phyloP scores from a whole-genome alignment of 768 basidiomycete genomes.

The Paxillus ammoniavirescens region DNA sequence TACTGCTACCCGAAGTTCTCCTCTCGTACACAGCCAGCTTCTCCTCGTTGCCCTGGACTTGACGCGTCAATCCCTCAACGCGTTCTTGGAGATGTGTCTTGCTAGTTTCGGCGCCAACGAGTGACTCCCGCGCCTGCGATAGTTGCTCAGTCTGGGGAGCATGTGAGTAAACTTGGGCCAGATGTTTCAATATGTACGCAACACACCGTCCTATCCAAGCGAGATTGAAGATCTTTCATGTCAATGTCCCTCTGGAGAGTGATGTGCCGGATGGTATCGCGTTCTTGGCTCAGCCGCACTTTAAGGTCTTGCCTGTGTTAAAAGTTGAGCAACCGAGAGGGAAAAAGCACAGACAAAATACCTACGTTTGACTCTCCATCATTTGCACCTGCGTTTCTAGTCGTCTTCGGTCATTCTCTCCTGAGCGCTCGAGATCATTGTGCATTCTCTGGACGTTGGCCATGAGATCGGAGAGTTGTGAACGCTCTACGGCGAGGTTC shows the following conservation, averaged over 20 bases:
- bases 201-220: slow-evolving; percentile 70
- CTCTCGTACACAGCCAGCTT: slow-evolving; percentile 88
- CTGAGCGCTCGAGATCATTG: slow-evolving; percentile 78
- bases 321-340: background rate
- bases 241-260: slow-evolving; percentile 81
- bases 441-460: slow-evolving; percentile 89
- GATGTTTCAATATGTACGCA: background rate
- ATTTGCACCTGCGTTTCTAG: slow-evolving; percentile 78
- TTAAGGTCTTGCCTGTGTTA: slow-evolving; percentile 67
- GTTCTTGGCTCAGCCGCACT: slow-evolving; percentile 67
- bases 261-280: slow-evolving; percentile 71
- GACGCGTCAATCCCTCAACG: slow-evolving; percentile 41
- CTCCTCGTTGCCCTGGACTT: slow-evolving; percentile 75
- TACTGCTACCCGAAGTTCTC: slow-evolving; percentile 37
- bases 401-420: slow-evolving; percentile 78
- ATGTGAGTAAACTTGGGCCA: slow-evolving; percentile 9
- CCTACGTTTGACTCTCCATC: slow-evolving; percentile 77
- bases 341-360: slow-evolving; percentile 2
- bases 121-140: slow-evolving; percentile 64
- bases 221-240: slow-evolving; percentile 66
- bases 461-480: slow-evolving; percentile 85
- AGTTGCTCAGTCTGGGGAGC: slow-evolving; percentile 55
- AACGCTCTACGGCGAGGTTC: slow-evolving; percentile 73
- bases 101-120: slow-evolving; percentile 74
- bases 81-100: slow-evolving; percentile 77